Evolutionary conservation across 768 basidiomycete genomes (phyloP).

Genomic region (Dioszegia aurantiaca): DNA sequence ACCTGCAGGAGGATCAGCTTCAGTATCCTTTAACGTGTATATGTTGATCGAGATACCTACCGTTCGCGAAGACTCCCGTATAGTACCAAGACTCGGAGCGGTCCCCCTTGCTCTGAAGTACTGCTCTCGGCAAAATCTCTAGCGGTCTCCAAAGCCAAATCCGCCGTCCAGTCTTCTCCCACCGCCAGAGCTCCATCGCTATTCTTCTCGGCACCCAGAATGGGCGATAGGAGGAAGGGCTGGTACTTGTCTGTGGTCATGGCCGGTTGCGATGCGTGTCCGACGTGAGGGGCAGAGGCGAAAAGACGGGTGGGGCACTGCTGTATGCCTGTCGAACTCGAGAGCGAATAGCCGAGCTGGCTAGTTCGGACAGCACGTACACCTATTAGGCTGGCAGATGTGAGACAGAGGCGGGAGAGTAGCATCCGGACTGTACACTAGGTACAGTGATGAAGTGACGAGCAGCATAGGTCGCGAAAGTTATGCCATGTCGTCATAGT

Average conservation of each 20-base stretch:
- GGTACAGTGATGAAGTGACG: background rate
- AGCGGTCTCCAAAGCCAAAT: constrained; percentile 40
- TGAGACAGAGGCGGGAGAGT: background rate
- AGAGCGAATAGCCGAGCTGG: background rate
- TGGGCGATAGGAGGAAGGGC: constrained; percentile 7
- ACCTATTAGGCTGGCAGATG: background rate
- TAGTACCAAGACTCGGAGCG: constrained; percentile 43
- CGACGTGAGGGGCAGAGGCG: background rate
- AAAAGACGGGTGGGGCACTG: no score
- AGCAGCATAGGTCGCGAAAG: background rate
- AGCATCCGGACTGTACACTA: background rate
- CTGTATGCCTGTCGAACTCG: background rate
- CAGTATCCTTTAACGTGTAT: background rate
- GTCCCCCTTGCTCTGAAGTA: constrained; percentile 3
- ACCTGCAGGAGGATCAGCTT: constrained; percentile 27
- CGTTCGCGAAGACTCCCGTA: constrained; percentile 49
- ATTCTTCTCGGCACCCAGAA: constrained; percentile 6
- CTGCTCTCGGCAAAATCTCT: constrained; percentile 13
- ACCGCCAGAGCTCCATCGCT: background rate
- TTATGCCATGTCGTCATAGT: background rate
- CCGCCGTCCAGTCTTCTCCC: constrained; percentile 38
- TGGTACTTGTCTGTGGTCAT: background rate
- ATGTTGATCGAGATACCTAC: constrained; percentile 25
- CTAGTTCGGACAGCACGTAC: background rate
- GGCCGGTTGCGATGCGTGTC: background rate